These are phyloP conservation scores for Macaranga tanarius DNA, from an alignment of 441 rosid species.

Conservation along the genomic window DNA sequence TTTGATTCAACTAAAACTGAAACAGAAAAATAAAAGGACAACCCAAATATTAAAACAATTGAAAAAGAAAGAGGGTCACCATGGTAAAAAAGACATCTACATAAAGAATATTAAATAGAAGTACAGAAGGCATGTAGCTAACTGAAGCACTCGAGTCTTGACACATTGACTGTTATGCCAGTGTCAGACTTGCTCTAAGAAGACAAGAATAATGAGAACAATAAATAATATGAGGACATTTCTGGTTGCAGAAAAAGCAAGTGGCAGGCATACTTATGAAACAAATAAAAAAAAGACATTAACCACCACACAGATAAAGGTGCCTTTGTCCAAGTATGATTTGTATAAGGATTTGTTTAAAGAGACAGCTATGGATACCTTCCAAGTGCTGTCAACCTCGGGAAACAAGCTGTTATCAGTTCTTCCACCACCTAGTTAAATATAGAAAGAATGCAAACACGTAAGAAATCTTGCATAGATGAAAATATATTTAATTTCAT, in stretches of 20 bases:
- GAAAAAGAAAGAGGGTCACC: not conserved
- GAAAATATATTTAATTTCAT: not conserved
- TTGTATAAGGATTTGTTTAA: not conserved
- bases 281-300: not conserved
- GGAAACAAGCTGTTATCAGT: conserved; percentile 81
- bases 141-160: not conserved
- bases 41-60: not conserved
- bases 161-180: not conserved
- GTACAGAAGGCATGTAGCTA: not conserved
- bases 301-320: not conserved
- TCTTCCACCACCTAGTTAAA: conserved; percentile 50
- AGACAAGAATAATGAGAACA: not conserved
- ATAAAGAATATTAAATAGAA: not conserved
- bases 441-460: conserved; percentile 12
- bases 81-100: not conserved
- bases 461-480: conserved; percentile 17
- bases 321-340: not conserved
- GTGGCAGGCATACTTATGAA: not conserved
- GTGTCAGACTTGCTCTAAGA: not conserved
- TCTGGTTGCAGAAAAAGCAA: not conserved
- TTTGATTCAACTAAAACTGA: conserved; percentile 3
- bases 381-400: conserved; percentile 93
- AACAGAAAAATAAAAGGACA: not conserved
- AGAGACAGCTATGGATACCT: conserved; percentile 44
- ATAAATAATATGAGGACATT: not conserved